Evolutionary conservation across 176 grass and related monocot genomes (phyloP).

Genomic region (Melocanna baccifera): DNA sequence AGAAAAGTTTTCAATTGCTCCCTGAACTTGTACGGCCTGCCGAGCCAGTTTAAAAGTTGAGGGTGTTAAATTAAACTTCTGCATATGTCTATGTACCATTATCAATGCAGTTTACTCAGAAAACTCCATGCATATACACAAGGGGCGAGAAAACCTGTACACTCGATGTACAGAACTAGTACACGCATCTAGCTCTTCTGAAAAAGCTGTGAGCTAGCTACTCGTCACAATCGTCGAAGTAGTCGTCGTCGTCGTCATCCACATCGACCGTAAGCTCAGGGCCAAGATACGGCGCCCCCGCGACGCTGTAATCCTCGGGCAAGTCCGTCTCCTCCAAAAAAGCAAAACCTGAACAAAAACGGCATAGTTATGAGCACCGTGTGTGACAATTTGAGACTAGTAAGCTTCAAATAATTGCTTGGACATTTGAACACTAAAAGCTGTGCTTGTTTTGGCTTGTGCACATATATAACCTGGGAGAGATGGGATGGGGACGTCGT

Average conservation of each 20-base stretch:
- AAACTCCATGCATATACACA: background rate
- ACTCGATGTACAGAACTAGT: background rate
- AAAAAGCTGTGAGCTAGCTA: background rate
- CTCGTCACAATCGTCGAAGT: conserved; percentile 1
- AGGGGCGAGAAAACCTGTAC: background rate
- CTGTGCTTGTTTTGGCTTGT: background rate
- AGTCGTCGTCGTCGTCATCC: conserved; percentile 18
- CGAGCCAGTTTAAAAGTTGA: too few species aligned
- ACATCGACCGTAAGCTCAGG: conserved; percentile 51
- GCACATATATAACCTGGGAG: conserved; percentile 33
- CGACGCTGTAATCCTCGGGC: conserved; percentile 54
- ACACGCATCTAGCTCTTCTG: background rate
- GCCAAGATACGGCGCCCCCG: conserved; percentile 62
- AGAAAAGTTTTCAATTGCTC: too few species aligned
- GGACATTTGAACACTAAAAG: background rate
- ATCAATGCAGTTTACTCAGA: background rate
- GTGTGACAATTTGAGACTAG: background rate
- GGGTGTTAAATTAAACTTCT: background rate
- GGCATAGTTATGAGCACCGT: background rate
- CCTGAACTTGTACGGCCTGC: too few species aligned
- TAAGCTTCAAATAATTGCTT: background rate
- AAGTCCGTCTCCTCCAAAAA: conserved; percentile 55
- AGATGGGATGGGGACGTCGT: conserved; percentile 45
- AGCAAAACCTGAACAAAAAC: conserved; percentile 45
- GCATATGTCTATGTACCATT: background rate